Evolutionary conservation across 2,329 filamentous ascomycete species (phyloP).

Genomic region (Aspergillus niger): DNA sequence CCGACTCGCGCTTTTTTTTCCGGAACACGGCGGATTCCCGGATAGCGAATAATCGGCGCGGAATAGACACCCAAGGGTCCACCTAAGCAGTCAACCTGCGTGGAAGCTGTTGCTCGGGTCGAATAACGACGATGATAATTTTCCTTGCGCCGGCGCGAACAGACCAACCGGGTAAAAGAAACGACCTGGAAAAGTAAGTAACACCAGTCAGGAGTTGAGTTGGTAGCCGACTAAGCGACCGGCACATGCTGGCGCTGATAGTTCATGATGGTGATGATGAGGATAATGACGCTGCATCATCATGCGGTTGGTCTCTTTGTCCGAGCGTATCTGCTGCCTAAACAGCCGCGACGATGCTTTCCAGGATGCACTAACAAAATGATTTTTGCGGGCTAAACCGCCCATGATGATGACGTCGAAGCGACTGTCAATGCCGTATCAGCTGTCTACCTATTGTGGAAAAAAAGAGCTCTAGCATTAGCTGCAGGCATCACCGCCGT

Average conservation of each 20-base stretch:
- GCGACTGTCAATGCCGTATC: background rate
- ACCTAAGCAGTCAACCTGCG: background rate
- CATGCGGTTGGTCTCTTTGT: background rate
- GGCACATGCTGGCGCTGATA: background rate
- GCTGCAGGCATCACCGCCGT: slow-evolving; percentile 1
- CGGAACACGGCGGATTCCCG: background rate
- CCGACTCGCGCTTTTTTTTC: background rate
- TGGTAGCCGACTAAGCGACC: background rate
- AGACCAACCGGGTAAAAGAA: slow-evolving; percentile 7
- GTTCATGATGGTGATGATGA: too few species aligned
- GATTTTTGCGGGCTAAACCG: background rate
- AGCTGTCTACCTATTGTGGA: background rate
- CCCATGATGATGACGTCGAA: slow-evolving; percentile 2
- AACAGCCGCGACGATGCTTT: background rate
- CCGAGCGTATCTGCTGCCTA: background rate
- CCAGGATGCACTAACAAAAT: background rate
- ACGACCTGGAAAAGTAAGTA: background rate
- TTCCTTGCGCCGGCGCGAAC: background rate
- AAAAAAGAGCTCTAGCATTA: background rate
- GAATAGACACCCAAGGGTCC: background rate
- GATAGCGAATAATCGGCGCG: background rate
- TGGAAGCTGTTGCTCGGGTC: background rate
- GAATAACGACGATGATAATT: background rate
- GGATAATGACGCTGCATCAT: slow-evolving; percentile 1
- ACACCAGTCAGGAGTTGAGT: background rate